These are phyloP conservation scores for Colletotrichum falcatum DNA, from an alignment of 2,329 filamentous ascomycete genomes.

Conservation along the genomic window DNA sequence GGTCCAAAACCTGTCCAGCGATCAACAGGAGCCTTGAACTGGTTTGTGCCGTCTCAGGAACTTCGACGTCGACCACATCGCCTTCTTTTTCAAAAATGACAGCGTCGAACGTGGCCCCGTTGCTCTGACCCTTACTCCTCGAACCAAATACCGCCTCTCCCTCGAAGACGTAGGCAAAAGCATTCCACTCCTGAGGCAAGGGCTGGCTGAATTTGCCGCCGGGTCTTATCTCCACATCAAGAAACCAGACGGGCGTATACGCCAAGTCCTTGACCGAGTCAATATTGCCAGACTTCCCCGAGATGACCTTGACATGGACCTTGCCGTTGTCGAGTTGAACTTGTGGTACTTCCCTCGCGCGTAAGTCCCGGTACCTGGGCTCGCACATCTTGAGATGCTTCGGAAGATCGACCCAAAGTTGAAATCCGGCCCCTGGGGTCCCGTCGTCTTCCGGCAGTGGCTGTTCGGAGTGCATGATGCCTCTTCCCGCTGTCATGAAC, in stretches of 20 bases:
- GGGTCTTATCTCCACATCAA: conserved; percentile 84
- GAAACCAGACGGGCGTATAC: conserved; percentile 94
- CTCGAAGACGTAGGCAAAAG: conserved; percentile 85
- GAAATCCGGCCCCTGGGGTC: conserved; percentile 83
- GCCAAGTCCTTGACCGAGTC: conserved; percentile 91
- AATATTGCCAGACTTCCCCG: conserved; percentile 83
- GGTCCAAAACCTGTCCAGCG: conserved; percentile 82
- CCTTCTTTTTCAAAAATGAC: conserved; percentile 87
- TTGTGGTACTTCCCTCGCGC: conserved; percentile 80
- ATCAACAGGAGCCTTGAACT: conserved; percentile 75
- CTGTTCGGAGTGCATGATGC: conserved; percentile 97
- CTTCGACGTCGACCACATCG: conserved; percentile 77
- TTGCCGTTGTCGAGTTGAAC: conserved; percentile 77
- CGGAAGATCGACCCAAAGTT: conserved; percentile 96
- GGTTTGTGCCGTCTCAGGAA: conserved; percentile 72
- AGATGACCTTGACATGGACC: conserved; percentile 90
- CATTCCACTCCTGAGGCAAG: conserved; percentile 85
- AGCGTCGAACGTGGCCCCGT: conserved; percentile 80
- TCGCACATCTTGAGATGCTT: conserved; percentile 86
- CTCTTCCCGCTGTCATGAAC: conserved; percentile 95
- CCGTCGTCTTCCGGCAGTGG: conserved; percentile 83
- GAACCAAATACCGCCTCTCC: conserved; percentile 74
- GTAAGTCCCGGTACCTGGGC: conserved; percentile 89
- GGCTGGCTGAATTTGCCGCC: conserved; percentile 82
- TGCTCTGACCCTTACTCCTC: conserved; percentile 52